Evolutionary conservation across 305 asterid species (phyloP).

Genomic region (Plantago coronopus): DNA sequence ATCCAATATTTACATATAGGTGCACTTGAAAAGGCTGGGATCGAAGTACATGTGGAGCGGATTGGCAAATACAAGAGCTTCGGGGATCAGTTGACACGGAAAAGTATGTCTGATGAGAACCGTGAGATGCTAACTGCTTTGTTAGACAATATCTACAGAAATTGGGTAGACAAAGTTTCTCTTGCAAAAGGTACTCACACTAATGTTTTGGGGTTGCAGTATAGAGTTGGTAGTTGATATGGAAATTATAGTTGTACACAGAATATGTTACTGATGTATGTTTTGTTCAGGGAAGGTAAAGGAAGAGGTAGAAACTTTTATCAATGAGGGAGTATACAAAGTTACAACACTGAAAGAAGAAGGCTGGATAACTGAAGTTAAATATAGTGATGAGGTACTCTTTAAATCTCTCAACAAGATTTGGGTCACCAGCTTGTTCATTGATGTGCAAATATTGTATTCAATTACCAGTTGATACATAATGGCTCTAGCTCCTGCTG

Average conservation of each 20-base stretch:
- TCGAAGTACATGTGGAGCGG: slow-evolving; percentile 89
- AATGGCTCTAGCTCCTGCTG: too few species aligned
- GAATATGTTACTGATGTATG: slow-evolving; percentile 9
- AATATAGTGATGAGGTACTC: slow-evolving; percentile 92
- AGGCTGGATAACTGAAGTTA: slow-evolving; percentile 94
- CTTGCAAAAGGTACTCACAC: slow-evolving; percentile 55
- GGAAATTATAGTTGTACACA: neutral
- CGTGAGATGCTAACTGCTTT: slow-evolving; percentile 85
- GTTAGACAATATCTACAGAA: slow-evolving; percentile 75
- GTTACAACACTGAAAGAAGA: slow-evolving; percentile 75
- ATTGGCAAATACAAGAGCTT: slow-evolving; percentile 97
- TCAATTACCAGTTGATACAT: too few species aligned
- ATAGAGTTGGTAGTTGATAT: slow-evolving; percentile 13
- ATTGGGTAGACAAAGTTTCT: slow-evolving; percentile 79
- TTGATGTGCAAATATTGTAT: too few species aligned
- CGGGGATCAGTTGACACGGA: slow-evolving; percentile 84
- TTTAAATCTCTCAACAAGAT: slow-evolving; percentile 16
- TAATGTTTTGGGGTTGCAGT: neutral
- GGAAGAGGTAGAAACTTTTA: slow-evolving; percentile 70
- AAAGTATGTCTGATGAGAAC: slow-evolving; percentile 80
- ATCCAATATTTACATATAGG: slow-evolving; percentile 46
- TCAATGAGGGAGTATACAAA: slow-evolving; percentile 82
- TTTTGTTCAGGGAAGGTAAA: slow-evolving; percentile 64
- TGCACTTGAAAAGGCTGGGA: slow-evolving; percentile 85
- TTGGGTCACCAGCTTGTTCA: neutral